Evolutionary conservation across 2,329 filamentous ascomycete genomes (phyloP).

Genomic region (Botryotinia convoluta): DNA sequence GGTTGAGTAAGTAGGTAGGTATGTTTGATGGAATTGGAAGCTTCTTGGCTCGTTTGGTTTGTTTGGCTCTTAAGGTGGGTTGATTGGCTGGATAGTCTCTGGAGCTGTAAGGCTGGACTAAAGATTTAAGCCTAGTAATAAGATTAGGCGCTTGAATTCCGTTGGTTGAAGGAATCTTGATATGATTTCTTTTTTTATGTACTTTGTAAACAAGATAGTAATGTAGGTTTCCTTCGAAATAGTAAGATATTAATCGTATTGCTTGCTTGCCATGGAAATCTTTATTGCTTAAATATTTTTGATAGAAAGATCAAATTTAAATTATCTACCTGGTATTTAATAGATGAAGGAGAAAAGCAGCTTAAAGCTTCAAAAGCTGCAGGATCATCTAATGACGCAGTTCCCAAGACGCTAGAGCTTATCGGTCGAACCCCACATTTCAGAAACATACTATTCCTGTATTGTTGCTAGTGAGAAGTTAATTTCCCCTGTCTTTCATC

Average conservation of each 20-base stretch:
- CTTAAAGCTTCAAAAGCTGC: neutral
- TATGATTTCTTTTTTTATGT: neutral
- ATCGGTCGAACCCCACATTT: neutral
- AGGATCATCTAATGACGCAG: conserved; percentile 8
- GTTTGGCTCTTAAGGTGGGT: neutral
- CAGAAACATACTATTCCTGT: neutral
- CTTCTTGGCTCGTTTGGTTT: neutral
- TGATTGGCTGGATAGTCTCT: neutral
- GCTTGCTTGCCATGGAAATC: neutral
- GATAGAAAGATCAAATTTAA: neutral
- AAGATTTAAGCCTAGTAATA: neutral
- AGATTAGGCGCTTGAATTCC: neutral
- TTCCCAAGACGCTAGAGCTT: neutral
- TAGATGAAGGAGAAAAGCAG: neutral
- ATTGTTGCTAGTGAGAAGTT: neutral
- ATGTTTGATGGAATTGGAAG: neutral
- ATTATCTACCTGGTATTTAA: neutral
- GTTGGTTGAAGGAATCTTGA: neutral
- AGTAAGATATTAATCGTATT: neutral
- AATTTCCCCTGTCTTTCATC: neutral
- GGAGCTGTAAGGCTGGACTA: conserved; percentile 5
- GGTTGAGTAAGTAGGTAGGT: neutral
- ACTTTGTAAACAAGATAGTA: too few species aligned
- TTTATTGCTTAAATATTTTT: neutral
- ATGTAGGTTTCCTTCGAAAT: too few species aligned